Evolutionary conservation across 2,329 filamentous ascomycete genomes (phyloP).

Genomic region (Sordariomycetes sp.): DNA sequence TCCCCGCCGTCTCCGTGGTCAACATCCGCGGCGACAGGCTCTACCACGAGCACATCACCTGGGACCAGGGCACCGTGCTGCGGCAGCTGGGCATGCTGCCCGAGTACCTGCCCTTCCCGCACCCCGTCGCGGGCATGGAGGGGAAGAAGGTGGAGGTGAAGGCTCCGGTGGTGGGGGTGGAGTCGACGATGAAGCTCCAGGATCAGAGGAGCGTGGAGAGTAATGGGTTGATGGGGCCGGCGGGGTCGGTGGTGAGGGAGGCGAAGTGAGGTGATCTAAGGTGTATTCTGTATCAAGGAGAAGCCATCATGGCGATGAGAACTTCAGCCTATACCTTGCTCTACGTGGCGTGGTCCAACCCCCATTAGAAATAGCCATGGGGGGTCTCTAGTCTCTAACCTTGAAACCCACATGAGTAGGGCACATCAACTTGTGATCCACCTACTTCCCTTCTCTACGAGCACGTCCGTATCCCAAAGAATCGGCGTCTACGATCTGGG

Average conservation of each 20-base stretch:
- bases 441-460: too few species aligned
- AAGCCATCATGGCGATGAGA: too few species aligned
- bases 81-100: conserved; percentile 44
- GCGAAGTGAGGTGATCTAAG: background rate
- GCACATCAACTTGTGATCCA: too few species aligned
- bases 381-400: too few species aligned
- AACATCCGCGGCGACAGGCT: conserved; percentile 53
- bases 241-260: background rate
- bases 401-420: too few species aligned
- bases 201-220: conserved; percentile 7
- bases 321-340: too few species aligned
- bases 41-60: conserved; percentile 57
- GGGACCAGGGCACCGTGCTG: conserved; percentile 58
- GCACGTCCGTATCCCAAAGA: too few species aligned
- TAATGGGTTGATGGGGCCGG: conserved; percentile 5
- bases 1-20: conserved; percentile 53
- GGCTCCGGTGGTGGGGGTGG: conserved; percentile 19
- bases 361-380: too few species aligned
- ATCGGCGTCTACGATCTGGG: too few species aligned
- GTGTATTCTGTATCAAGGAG: too few species aligned
- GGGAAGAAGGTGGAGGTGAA: conserved; percentile 16
- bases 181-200: conserved; percentile 17
- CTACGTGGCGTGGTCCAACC: too few species aligned
- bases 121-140: conserved; percentile 15
- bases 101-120: conserved; percentile 53